Conservation (phyloP, 257 asterid genomes). For the Petrea volubilis region DNA sequence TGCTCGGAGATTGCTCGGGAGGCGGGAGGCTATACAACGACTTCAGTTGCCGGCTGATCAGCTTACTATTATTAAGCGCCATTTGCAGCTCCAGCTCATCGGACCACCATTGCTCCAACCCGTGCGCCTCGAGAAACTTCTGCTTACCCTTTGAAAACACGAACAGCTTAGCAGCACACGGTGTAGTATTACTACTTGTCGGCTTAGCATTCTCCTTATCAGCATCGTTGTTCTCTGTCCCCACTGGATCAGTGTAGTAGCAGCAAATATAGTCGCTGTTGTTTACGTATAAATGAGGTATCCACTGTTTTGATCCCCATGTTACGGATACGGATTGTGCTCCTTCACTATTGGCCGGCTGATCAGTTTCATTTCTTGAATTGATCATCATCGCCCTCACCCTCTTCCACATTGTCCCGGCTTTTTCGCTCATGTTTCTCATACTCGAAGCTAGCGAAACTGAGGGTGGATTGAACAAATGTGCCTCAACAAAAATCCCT, state of each 20-base stretch:
- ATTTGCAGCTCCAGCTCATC: slow-evolving; percentile 80
- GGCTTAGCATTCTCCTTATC: slow-evolving; percentile 71
- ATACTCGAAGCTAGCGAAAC: slow-evolving; percentile 83
- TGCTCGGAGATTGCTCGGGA: slow-evolving; percentile 46
- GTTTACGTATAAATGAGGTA: slow-evolving; percentile 86
- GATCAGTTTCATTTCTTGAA: slow-evolving; percentile 30
- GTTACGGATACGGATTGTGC: slow-evolving; percentile 21
- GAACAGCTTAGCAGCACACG: slow-evolving; percentile 71
- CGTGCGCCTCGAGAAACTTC: slow-evolving; percentile 95
- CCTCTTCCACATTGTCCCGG: slow-evolving; percentile 74
- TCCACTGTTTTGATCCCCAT: slow-evolving; percentile 71
- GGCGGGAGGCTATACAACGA: slow-evolving; percentile 72
- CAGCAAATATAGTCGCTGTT: slow-evolving; percentile 95
- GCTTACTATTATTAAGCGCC: slow-evolving; percentile 78
- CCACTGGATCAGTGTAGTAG: slow-evolving; percentile 66
- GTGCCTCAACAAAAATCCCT: slow-evolving; percentile 87
- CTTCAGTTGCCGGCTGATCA: slow-evolving; percentile 87
- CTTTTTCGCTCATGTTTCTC: slow-evolving; percentile 70
- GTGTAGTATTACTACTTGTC: not conserved
- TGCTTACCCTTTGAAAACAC: slow-evolving; percentile 86
- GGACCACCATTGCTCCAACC: slow-evolving; percentile 99
- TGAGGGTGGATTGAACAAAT: slow-evolving; percentile 95
- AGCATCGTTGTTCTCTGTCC: slow-evolving; percentile 26
- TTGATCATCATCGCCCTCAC: slow-evolving; percentile 68
- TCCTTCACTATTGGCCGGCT: slow-evolving; percentile 18